phyloP scores from a whole-genome alignment of 306 rosid genomes.

The Castanea crenata region DNA sequence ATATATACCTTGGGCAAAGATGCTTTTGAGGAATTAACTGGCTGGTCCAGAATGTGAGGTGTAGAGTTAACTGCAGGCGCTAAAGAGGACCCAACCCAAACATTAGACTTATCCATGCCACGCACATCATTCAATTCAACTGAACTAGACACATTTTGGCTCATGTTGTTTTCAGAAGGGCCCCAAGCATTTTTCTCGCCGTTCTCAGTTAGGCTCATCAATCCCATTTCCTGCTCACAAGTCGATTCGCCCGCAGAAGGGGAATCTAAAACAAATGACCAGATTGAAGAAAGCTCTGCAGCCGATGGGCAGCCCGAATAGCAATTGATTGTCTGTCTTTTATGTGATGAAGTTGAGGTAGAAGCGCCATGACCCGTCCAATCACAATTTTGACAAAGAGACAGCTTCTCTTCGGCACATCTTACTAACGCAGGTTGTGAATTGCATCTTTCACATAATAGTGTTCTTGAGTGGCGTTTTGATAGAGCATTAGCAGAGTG shows the following conservation, averaged over 20 bases:
- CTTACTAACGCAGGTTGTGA: conserved; percentile 76
- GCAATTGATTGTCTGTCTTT: conserved; percentile 73
- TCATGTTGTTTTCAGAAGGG: conserved; percentile 36
- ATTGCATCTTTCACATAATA: conserved; percentile 86
- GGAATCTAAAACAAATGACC: conserved; percentile 73
- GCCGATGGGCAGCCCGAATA: conserved; percentile 95
- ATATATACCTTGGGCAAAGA: conserved; percentile 67
- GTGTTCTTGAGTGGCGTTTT: conserved; percentile 81
- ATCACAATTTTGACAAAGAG: conserved; percentile 98
- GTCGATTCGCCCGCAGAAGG: conserved; percentile 62
- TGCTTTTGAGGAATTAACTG: conserved; percentile 41
- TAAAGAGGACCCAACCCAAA: conserved; percentile 54
- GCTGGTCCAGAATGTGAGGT: conserved; percentile 40
- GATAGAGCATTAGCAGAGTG: conserved; percentile 97
- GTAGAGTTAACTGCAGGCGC: conserved; percentile 40
- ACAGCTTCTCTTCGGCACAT: conserved; percentile 72
- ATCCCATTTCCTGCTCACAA: conserved; percentile 86
- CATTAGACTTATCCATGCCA: conserved; percentile 35
- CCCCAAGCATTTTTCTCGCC: conserved; percentile 32
- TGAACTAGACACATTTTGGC: conserved; percentile 39
- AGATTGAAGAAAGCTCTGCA: conserved; percentile 82
- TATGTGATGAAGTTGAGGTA: conserved; percentile 62
- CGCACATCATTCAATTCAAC: conserved; percentile 33
- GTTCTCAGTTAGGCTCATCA: conserved; percentile 86
- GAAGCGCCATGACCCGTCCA: conserved; percentile 68